Evolutionary conservation across 768 basidiomycete species (phyloP).

Genomic region (Lactarius sp.): DNA sequence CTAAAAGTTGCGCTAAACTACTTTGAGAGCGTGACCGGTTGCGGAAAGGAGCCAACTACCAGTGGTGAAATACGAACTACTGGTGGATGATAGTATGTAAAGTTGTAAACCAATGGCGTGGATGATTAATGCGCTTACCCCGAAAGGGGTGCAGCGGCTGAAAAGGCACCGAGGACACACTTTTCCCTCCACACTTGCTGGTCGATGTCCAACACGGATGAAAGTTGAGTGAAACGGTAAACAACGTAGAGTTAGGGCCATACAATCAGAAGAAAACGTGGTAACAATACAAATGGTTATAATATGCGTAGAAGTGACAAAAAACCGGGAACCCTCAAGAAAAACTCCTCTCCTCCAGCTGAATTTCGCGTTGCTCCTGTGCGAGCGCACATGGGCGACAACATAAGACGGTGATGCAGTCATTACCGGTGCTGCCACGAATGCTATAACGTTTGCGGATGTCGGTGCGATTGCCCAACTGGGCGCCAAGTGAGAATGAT

Average conservation of each 20-base stretch:
- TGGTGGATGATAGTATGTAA: too few relatives aligned
- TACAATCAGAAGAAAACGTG: neutral
- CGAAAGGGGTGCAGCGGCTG: neutral
- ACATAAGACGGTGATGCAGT: conserved; percentile 39
- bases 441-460: conserved; percentile 45
- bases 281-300: neutral
- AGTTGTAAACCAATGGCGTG: neutral
- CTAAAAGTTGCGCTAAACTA: too few relatives aligned
- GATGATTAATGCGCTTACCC: neutral
- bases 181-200: neutral
- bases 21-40: too few relatives aligned
- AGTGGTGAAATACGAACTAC: too few relatives aligned
- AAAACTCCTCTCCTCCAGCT: conserved; percentile 42
- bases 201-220: neutral
- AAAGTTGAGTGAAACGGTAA: neutral
- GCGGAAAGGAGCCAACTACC: too few relatives aligned
- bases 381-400: conserved; percentile 46
- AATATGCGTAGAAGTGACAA: neutral
- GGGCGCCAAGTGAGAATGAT: conserved; percentile 25
- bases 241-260: neutral
- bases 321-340: neutral
- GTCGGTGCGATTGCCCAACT: conserved; percentile 36
- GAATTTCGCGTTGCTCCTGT: conserved; percentile 45
- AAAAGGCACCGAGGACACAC: too few relatives aligned
- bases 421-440: conserved; percentile 39